phyloP scores from a whole-genome alignment of 2,329 filamentous ascomycete species.

The Talaromyces funiculosus region DNA sequence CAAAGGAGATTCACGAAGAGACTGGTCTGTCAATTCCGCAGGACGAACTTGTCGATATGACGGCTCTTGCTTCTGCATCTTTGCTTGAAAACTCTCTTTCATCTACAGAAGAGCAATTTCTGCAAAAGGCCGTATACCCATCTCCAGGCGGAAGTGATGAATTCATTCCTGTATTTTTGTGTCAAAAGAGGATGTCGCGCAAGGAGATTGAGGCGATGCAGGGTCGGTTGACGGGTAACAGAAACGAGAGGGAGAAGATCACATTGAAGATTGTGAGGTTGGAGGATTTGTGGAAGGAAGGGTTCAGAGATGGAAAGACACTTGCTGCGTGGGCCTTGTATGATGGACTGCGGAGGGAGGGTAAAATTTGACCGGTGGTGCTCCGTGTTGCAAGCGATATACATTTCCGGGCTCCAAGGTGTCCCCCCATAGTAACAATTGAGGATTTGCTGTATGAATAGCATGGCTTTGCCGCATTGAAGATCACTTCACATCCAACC shows the following conservation, averaged over 20 bases:
- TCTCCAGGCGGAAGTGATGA: constrained; percentile 54
- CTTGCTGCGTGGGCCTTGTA: constrained; percentile 53
- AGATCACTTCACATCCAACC: constrained; percentile 40
- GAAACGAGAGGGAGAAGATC: constrained; percentile 54
- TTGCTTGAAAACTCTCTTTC: constrained; percentile 10
- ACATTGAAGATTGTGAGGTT: constrained; percentile 51
- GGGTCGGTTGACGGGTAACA: constrained; percentile 50
- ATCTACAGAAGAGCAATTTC: constrained; percentile 24
- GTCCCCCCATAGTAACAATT: too few relatives aligned
- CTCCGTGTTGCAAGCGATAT: not conserved
- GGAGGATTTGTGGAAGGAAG: constrained; percentile 50
- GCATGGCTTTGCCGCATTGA: constrained; percentile 28
- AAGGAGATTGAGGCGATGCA: constrained; percentile 46
- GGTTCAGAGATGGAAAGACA: constrained; percentile 51
- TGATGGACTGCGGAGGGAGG: constrained; percentile 45
- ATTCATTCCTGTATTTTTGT: constrained; percentile 53
- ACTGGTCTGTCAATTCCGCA: constrained; percentile 48
- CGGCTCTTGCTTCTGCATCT: constrained; percentile 41
- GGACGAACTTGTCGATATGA: constrained; percentile 51
- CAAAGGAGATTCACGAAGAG: constrained; percentile 54
- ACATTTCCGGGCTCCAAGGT: not conserved
- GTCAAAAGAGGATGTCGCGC: constrained; percentile 48
- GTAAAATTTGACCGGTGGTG: constrained; percentile 29
- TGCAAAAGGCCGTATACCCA: constrained; percentile 50
- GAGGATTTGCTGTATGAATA: too few relatives aligned